A percentile compares a stretch with the other conserved stretches of the same genome.
Conservation (phyloP, 345 rosid genomes). For the Iberis pinnata region DNA sequence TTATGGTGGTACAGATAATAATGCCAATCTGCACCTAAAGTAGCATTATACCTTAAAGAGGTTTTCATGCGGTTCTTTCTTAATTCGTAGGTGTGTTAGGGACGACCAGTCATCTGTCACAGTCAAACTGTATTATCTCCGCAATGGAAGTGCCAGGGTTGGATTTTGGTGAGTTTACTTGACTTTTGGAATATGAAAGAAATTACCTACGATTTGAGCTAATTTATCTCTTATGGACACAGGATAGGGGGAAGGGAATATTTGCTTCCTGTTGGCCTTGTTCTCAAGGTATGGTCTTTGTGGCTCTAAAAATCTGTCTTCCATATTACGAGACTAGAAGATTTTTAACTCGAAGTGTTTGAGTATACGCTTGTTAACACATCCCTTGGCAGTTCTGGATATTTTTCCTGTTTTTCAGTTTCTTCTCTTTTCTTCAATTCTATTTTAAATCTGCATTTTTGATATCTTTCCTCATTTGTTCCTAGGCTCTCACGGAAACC, state of each 20-base stretch:
- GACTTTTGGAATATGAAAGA: constrained; percentile 7
- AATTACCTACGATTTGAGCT: constrained; percentile 20
- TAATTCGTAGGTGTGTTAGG: constrained; percentile 69
- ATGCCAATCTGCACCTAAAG: constrained; percentile 14
- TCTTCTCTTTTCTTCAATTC: background rate
- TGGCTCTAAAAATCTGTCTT: background rate
- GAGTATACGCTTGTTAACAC: background rate
- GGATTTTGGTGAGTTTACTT: constrained; percentile 79
- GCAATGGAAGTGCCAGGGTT: constrained; percentile 88
- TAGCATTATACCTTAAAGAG: background rate
- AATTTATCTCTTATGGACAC: constrained; percentile 26
- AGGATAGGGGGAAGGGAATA: constrained; percentile 88
- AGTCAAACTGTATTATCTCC: constrained; percentile 73
- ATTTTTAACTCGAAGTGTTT: background rate
- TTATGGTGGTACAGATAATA: constrained; percentile 8
- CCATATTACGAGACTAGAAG: background rate
- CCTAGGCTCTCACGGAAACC: constrained; percentile 70
- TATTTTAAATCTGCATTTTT: background rate
- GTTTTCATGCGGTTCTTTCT: constrained; percentile 11
- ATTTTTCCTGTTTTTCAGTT: background rate
- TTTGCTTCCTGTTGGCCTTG: constrained; percentile 80
- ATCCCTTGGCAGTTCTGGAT: background rate
- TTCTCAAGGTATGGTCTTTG: constrained; percentile 64
- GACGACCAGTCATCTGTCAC: constrained; percentile 77
- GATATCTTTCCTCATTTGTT: constrained; percentile 16